Conservation (phyloP, 352 stramenopile genomes). For the Pythium apleroticum region DNA sequence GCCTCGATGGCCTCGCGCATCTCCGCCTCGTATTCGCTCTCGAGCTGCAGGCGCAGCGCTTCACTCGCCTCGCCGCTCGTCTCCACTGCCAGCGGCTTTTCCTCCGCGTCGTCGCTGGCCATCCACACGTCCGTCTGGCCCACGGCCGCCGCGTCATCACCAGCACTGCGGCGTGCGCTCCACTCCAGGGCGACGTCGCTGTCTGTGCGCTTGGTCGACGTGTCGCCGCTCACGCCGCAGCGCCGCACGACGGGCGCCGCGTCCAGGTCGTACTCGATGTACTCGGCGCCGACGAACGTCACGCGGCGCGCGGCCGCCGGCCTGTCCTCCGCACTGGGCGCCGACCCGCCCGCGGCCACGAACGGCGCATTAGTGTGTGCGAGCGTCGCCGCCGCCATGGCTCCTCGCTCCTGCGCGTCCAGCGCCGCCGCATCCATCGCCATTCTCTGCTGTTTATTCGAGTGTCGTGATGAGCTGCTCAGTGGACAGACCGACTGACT, state of each 20-base stretch:
- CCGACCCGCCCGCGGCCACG: background rate
- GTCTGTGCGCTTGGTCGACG: background rate
- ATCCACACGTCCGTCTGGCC: background rate
- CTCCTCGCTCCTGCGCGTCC: constrained; percentile 1
- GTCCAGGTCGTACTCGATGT: constrained; percentile 61
- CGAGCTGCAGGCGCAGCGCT: constrained; percentile 19
- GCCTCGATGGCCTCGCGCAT: constrained; percentile 29
- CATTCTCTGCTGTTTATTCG: background rate
- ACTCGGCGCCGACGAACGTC: constrained; percentile 49
- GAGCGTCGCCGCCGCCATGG: constrained; percentile 4
- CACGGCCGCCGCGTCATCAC: background rate
- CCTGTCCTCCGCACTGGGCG: background rate
- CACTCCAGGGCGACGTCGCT: constrained; percentile 42
- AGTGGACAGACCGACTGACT: background rate
- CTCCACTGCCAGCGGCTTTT: background rate
- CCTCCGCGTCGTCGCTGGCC: background rate
- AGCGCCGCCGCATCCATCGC: constrained; percentile 9
- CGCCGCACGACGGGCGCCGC: constrained; percentile 43
- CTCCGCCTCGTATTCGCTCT: constrained; percentile 37
- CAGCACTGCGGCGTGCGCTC: constrained; percentile 34
- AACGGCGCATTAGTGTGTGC: too few relatives aligned
- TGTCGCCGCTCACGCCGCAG: constrained; percentile 20
- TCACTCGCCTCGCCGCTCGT: background rate
- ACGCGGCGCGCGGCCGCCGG: constrained; percentile 30
- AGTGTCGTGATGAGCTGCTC: background rate